Evolutionary conservation across 176 grass and related monocot genomes (phyloP), one percentile per base, ranked within the genome.

Genomic region (Avena sativa): DNA sequence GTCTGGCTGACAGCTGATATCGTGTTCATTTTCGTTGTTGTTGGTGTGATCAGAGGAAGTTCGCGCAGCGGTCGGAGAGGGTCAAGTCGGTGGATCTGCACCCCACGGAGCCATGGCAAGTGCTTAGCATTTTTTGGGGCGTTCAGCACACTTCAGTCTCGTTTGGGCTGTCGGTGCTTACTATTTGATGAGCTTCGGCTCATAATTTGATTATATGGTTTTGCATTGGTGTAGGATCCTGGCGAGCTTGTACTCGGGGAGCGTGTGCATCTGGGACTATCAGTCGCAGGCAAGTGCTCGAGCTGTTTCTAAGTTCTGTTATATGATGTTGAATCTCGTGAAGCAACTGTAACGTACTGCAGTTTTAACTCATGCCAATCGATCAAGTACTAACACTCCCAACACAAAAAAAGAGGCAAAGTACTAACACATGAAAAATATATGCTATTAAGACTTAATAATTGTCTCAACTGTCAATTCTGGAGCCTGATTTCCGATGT

Each of bases 61-160:
- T 96, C 74, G 92, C 94, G 4, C 97, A 99, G 85, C 92, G 97
- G 68, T 96, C 94, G 5, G 97, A 99, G 85, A 88, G 97, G 71
- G 94, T 99, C 17, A 99, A 99, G 89, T 99, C 97, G 8, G 97
- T 99, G 82, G 97, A 99, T 93, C 91, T 96, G 40, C 97, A 99
- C 79, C 97, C 97, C n/a, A 90, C 92, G 2, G 97, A 99, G 85
- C 97, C 97, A 99, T 99, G 97, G 97, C 91, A 82, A 93, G 74
- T 86, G 81, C 82, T 50, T 50, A 26, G 2, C 6, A 57, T 21
- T 58, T 48, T 21, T 21, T 13, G 30, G 0, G 12, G 1, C 43
- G 65, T 48, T 89, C 51, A 83, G 83, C 75, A 4, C 57, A 50
- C 84, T 84, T n/a, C 6, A 53, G 36, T 21, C 71, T 57, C 56